phyloP scores from a whole-genome alignment of 2,329 filamentous ascomycete genomes.

The Cercospora zeae-maydis region DNA sequence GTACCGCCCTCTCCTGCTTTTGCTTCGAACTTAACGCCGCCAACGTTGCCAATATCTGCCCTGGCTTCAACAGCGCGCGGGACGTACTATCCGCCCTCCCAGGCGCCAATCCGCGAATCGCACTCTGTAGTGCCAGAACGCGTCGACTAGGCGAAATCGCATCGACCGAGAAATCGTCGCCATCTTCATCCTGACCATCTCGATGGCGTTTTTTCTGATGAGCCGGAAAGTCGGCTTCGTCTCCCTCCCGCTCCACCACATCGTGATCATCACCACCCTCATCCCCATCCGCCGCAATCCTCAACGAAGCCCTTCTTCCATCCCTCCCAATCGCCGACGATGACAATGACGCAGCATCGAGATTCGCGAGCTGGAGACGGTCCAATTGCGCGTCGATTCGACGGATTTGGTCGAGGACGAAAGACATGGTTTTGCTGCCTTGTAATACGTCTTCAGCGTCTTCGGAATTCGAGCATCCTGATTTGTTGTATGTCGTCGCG shows the following conservation, averaged over 20 bases:
- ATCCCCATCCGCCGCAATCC: neutral
- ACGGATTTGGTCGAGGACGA: slow-evolving; percentile 49
- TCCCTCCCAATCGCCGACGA: neutral
- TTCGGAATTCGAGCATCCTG: neutral
- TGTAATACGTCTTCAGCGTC: neutral
- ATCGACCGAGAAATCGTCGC: neutral
- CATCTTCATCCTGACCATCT: neutral
- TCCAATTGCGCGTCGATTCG: slow-evolving; percentile 58
- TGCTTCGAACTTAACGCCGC: slow-evolving; percentile 14
- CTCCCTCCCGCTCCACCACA: neutral
- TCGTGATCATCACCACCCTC: neutral
- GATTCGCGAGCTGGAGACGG: slow-evolving; percentile 50
- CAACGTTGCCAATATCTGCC: slow-evolving; percentile 15
- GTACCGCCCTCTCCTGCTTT: slow-evolving; percentile 5
- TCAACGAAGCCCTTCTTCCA: neutral
- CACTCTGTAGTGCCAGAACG: slow-evolving; percentile 32
- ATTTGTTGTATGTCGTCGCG: neutral
- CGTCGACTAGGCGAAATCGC: slow-evolving; percentile 25
- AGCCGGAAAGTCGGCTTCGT: neutral
- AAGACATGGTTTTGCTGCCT: slow-evolving; percentile 31
- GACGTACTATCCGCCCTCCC: slow-evolving; percentile 24
- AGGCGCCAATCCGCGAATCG: slow-evolving; percentile 31
- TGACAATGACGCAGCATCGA: slow-evolving; percentile 11
- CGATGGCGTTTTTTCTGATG: too few relatives aligned
- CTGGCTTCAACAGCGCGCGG: slow-evolving; percentile 22